Evolutionary conservation across 352 stramenopile species (phyloP).

Genomic region (Phytophthora crassamura): DNA sequence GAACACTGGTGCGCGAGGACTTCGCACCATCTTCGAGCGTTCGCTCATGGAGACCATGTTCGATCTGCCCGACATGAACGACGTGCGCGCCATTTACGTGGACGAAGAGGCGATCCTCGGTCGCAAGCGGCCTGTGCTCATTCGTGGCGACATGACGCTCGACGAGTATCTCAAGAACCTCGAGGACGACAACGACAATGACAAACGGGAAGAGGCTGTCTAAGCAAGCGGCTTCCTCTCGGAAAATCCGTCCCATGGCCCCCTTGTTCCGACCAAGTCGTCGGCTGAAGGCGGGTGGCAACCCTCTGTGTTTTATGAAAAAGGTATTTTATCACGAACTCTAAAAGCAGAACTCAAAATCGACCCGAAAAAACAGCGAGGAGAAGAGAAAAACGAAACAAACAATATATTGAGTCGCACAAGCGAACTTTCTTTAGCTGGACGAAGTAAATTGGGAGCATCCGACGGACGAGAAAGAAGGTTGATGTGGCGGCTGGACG

Average conservation of each 20-base stretch:
- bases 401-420: constrained; percentile 37
- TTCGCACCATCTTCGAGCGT: constrained; percentile 95
- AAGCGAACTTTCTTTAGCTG: constrained; percentile 20
- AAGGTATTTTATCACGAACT: constrained; percentile 46
- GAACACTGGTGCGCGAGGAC: constrained; percentile 96
- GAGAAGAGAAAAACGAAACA: constrained; percentile 28
- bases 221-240: constrained; percentile 31
- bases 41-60: constrained; percentile 98
- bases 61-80: constrained; percentile 91
- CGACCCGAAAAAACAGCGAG: constrained; percentile 26
- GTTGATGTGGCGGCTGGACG: constrained; percentile 9
- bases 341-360: too few relatives aligned
- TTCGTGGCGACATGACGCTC: constrained; percentile 74
- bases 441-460: neutral
- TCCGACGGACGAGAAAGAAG: neutral
- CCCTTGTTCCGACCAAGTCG: constrained; percentile 5
- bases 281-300: constrained; percentile 19
- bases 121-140: constrained; percentile 90
- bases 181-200: constrained; percentile 64
- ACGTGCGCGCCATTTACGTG: constrained; percentile 95
- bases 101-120: constrained; percentile 93
- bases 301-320: constrained; percentile 32
- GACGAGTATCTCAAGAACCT: constrained; percentile 79
- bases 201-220: constrained; percentile 65
- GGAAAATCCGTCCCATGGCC: constrained; percentile 1